Percentiles rank a stretch among this genome's conserved stretches.
Evolutionary conservation across 2,329 filamentous ascomycete species (phyloP).

Genomic region (Aspergillus neoniger): DNA sequence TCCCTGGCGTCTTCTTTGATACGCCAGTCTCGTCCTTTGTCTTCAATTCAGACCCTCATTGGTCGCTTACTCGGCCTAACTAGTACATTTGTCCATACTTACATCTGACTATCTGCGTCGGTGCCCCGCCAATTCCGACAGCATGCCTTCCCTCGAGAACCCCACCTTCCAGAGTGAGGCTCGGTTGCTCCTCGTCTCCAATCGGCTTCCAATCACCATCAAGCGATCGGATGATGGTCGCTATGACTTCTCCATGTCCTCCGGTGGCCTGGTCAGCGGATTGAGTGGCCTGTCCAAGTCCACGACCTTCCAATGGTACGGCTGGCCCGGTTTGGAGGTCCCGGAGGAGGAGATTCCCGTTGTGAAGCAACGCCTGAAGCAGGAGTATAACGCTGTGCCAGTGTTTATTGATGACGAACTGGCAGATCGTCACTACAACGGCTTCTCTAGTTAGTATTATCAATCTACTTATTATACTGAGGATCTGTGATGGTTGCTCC

Average conservation of each 20-base stretch:
- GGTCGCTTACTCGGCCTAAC: background rate
- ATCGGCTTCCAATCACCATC: slow-evolving; percentile 94
- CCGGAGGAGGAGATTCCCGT: slow-evolving; percentile 76
- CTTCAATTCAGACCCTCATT: background rate
- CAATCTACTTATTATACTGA: background rate
- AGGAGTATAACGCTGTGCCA: slow-evolving; percentile 85
- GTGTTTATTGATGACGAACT: slow-evolving; percentile 93
- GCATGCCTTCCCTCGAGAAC: slow-evolving; percentile 40
- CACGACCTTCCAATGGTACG: slow-evolving; percentile 97
- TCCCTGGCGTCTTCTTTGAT: background rate
- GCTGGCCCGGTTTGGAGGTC: slow-evolving; percentile 92
- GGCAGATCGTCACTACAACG: slow-evolving; percentile 95
- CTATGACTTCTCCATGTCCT: slow-evolving; percentile 95
- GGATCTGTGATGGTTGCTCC: background rate
- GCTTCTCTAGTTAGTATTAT: slow-evolving; percentile 77
- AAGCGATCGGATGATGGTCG: slow-evolving; percentile 88
- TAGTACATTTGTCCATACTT: background rate
- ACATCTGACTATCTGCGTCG: background rate
- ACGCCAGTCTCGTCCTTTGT: slow-evolving; percentile 2
- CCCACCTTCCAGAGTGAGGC: slow-evolving; percentile 35
- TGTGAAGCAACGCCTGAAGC: slow-evolving; percentile 76
- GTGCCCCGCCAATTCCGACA: slow-evolving; percentile 2
- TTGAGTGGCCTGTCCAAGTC: slow-evolving; percentile 88
- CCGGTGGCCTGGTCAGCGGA: slow-evolving; percentile 90
- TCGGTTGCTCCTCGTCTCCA: slow-evolving; percentile 81